These are phyloP conservation scores for Serendipita indica DNA, from an alignment of 768 basidiomycete genomes.

Conservation along the genomic window DNA sequence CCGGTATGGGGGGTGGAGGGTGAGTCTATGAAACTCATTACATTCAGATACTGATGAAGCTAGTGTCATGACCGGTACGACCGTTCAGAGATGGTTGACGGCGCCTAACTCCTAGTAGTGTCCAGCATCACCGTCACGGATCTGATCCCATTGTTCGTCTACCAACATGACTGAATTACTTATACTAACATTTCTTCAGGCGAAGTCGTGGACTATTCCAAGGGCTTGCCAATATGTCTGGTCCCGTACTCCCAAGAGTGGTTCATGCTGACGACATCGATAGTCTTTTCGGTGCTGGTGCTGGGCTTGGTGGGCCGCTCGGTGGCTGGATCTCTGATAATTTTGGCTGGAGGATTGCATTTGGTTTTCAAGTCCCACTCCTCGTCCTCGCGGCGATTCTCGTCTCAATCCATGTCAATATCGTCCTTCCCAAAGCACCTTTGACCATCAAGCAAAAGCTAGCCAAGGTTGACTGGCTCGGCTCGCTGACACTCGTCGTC, in stretches of 20 bases:
- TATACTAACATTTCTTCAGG: constrained; percentile 25
- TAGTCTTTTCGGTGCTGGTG: constrained; percentile 70
- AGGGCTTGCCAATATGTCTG: constrained; percentile 73
- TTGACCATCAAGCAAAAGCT: constrained; percentile 43
- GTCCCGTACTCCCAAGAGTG: neutral
- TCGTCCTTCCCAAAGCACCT: constrained; percentile 53
- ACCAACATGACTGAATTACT: neutral
- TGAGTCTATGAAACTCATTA: constrained; percentile 30
- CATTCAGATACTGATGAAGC: too few species aligned
- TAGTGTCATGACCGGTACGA: constrained; percentile 70
- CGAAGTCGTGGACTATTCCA: constrained; percentile 83
- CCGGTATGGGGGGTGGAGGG: constrained; percentile 89
- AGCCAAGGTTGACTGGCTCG: constrained; percentile 69
- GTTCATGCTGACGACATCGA: constrained; percentile 14
- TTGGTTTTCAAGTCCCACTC: constrained; percentile 73
- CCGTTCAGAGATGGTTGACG: constrained; percentile 13
- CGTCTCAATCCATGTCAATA: constrained; percentile 64
- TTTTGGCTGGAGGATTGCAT: constrained; percentile 79
- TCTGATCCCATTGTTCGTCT: constrained; percentile 67
- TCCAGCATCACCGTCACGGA: constrained; percentile 76
- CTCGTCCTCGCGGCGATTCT: constrained; percentile 55
- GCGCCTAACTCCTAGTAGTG: constrained; percentile 30
- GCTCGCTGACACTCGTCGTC: constrained; percentile 64
- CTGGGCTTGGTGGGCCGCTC: constrained; percentile 53
- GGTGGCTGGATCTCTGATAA: constrained; percentile 76